These are phyloP conservation scores for Eudorina sp. DNA, from an alignment of 139 green algal species.

Conservation along the genomic window DNA sequence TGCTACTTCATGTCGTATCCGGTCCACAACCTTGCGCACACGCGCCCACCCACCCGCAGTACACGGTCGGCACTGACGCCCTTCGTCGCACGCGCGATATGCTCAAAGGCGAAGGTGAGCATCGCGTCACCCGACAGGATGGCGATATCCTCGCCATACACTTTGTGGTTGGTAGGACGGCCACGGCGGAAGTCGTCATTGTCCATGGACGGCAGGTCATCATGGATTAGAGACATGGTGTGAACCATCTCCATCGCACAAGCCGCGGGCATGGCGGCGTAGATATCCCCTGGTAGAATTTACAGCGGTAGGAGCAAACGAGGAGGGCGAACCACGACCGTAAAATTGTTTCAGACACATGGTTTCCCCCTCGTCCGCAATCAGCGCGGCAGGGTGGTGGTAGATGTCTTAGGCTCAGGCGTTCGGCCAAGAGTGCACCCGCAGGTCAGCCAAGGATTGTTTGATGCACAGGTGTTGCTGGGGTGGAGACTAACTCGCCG, in stretches of 20 bases:
- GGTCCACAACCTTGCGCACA: too few species aligned
- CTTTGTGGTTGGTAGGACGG: conserved; percentile 77
- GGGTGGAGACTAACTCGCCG: too few species aligned
- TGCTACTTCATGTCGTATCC: too few species aligned
- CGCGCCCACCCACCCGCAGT: conserved; percentile 69
- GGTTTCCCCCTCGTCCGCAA: too few species aligned
- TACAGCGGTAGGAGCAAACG: too few species aligned
- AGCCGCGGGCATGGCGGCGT: conserved; percentile 90
- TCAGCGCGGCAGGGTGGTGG: too few species aligned
- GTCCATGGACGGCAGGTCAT: conserved; percentile 98
- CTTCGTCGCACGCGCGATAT: conserved; percentile 93
- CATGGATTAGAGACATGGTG: conserved; percentile 97
- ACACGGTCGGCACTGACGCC: conserved; percentile 87
- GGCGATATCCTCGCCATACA: conserved; percentile 97
- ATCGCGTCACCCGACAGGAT: conserved; percentile 98
- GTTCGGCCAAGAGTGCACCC: too few species aligned
- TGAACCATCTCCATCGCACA: conserved; percentile 99
- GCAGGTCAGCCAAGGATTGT: too few species aligned
- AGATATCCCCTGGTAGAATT: conserved; percentile 63
- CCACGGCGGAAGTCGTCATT: conserved; percentile 98
- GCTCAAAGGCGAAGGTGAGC: conserved; percentile 95
- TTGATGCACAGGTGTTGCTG: too few species aligned
- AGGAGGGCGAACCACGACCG: too few species aligned
- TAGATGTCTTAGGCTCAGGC: too few species aligned
- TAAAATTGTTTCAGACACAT: too few species aligned